These are phyloP conservation scores for Solanum pennellii DNA, from an alignment of 257 asterid species.

Conservation along the genomic window DNA sequence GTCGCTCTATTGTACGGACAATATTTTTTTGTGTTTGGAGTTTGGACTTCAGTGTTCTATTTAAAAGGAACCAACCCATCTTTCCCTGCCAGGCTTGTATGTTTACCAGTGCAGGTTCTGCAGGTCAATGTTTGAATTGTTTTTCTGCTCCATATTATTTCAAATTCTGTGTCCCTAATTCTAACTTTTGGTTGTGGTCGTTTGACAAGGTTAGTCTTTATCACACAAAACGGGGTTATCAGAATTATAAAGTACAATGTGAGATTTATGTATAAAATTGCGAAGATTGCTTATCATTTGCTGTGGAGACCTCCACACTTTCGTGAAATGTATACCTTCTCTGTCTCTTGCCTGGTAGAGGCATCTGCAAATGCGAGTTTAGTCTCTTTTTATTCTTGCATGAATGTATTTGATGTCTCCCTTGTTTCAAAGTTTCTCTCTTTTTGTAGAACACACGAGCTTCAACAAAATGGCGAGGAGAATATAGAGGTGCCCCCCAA, in stretches of 20 bases:
- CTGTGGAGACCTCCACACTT: neutral
- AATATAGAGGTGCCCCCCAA: conserved; percentile 17
- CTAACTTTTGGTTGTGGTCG: neutral
- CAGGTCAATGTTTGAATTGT: neutral
- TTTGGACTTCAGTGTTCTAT: neutral
- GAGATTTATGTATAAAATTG: neutral
- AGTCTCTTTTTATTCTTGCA: neutral
- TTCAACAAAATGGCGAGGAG: conserved; percentile 27
- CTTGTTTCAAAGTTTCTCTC: neutral
- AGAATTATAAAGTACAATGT: neutral
- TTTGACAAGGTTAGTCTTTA: neutral
- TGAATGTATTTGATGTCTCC: neutral
- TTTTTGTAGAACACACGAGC: conserved; percentile 31
- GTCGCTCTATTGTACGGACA: neutral
- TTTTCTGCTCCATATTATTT: neutral
- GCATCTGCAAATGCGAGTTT: neutral
- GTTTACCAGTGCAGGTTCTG: neutral
- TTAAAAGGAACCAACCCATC: neutral
- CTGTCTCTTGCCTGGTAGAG: neutral
- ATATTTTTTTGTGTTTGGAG: neutral
- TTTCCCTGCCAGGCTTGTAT: neutral
- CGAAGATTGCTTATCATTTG: neutral
- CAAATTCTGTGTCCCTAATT: neutral
- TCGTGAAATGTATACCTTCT: neutral
- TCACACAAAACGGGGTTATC: neutral